Evolutionary conservation across 495 filamentous ascomycete species (phyloP).

Genomic region (Bacidia gigantensis): DNA sequence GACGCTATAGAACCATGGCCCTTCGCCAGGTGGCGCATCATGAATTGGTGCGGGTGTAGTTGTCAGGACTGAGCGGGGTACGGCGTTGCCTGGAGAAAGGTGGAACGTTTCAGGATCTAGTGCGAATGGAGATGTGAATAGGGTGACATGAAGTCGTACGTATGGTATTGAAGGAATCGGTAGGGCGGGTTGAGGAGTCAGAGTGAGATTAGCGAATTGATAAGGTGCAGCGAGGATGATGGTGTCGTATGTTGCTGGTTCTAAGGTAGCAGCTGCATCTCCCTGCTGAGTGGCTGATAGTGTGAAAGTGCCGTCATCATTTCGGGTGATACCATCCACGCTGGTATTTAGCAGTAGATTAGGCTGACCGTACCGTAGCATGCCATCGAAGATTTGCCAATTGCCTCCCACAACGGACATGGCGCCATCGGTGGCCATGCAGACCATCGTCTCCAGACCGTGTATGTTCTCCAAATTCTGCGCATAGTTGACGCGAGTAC

Average conservation of each 20-base stretch:
- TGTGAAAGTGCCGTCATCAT: conserved; percentile 33
- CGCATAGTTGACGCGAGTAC: conserved; percentile 89
- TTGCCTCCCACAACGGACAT: conserved; percentile 74
- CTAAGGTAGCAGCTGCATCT: conserved; percentile 13
- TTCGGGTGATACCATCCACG: conserved; percentile 45
- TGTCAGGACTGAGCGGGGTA: conserved; percentile 67
- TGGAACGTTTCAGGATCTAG: conserved; percentile 60
- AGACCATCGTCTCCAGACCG: conserved; percentile 83
- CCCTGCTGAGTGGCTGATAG: conserved; percentile 25
- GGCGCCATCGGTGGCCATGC: conserved; percentile 80
- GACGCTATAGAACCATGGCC: conserved; percentile 74
- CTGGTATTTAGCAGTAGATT: conserved; percentile 53
- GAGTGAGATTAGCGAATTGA: conserved; percentile 58
- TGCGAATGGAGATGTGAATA: conserved; percentile 62
- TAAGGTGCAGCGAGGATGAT: conserved; percentile 67
- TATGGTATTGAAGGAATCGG: conserved; percentile 65
- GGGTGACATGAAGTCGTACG: conserved; percentile 70
- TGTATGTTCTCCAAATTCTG: conserved; percentile 78
- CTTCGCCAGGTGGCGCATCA: conserved; percentile 44
- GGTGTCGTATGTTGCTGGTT: conserved; percentile 44
- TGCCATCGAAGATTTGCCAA: conserved; percentile 83
- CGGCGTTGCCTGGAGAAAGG: conserved; percentile 28
- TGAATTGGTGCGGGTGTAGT: conserved; percentile 61
- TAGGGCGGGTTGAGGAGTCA: conserved; percentile 25
- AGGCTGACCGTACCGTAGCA: conserved; percentile 52